A percentile compares a stretch with the other conserved stretches of the same genome.
phyloP scores from a whole-genome alignment of 2,329 filamentous ascomycete species.

The Colletotrichum salicis region DNA sequence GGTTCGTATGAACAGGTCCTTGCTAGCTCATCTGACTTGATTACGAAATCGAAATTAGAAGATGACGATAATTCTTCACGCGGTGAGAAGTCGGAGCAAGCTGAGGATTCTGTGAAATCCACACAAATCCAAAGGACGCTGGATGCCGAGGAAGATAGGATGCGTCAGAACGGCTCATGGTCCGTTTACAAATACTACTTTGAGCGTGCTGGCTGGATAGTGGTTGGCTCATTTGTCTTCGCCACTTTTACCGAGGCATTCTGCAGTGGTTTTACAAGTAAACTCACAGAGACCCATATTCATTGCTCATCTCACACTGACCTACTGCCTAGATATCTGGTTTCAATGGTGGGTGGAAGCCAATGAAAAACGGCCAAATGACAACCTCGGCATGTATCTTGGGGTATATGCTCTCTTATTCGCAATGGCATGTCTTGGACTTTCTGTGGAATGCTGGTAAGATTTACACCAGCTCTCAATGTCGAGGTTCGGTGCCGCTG shows the following conservation, averaged over 20 bases:
- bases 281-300: rapidly evolving
- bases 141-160: neutral
- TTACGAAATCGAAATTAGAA: neutral
- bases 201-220: neutral
- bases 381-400: constrained; percentile 14
- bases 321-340: neutral
- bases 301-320: neutral
- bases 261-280: constrained; percentile 11
- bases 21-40: neutral
- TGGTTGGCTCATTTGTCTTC: neutral
- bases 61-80: neutral
- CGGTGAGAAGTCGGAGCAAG: neutral
- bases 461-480: neutral
- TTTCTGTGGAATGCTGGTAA: constrained; percentile 13
- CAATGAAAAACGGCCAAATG: constrained; percentile 1
- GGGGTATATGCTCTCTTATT: constrained; percentile 16
- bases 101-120: neutral
- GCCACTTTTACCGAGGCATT: neutral
- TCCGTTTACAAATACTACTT: constrained; percentile 24
- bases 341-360: constrained; percentile 26
- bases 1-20: neutral
- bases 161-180: constrained; percentile 8
- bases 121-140: neutral
- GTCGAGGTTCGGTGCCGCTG: neutral
- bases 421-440: neutral